Base-by-base conservation (phyloP, 768 basidiomycete species). In the Leccinum variicolor region DNA sequence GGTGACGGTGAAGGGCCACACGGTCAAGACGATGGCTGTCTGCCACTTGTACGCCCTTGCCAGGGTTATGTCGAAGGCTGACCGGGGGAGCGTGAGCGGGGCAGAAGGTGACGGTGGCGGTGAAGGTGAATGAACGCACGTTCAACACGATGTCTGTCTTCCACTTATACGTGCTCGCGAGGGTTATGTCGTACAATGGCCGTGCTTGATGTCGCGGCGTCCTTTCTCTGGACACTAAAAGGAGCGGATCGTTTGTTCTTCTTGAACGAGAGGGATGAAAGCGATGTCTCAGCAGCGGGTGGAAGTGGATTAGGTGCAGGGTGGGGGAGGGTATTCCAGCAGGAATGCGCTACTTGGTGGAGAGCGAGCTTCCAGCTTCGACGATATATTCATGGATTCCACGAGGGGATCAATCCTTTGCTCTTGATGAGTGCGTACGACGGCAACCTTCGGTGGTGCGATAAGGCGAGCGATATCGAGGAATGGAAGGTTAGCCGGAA, bases 331-430 rank as follows among this genome's bases (percentile, higher is more conserved):
- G 65, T 14, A 79, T 77, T 13, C 71, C 73, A 43, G 76, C 74
- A 25, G 75, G 72, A 5, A 84, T 64, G 9, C 81, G 75, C 52
- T 81, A 77, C 64, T 84, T 84, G 2, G 81, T 84, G 33, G 76
- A 72, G 28, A 84, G 74, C 10, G 75, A 74, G 56, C 74, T 76
- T 31, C 69, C 70, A 45, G 61, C 62, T 41, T 61, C 70, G 26
- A 68, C 60, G 70, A 57, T 33, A 73, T 34, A 52, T 48, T 53
- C 33, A 74, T 65, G 10, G 69, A 15, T 54, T 75, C 76, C 3
- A 76, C 74, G 25, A 72, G 56, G 47, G 73, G 74, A 49, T 69
- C 54, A 36, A 48, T 1, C 52, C 54, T 65, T 54, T 72, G 70
- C 31, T 71, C 71, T 39, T 73, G 70, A 36, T 71, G 70, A 34